Evolutionary conservation across 495 filamentous ascomycete species (phyloP).

Genomic region (Aspergillus bertholletiae): DNA sequence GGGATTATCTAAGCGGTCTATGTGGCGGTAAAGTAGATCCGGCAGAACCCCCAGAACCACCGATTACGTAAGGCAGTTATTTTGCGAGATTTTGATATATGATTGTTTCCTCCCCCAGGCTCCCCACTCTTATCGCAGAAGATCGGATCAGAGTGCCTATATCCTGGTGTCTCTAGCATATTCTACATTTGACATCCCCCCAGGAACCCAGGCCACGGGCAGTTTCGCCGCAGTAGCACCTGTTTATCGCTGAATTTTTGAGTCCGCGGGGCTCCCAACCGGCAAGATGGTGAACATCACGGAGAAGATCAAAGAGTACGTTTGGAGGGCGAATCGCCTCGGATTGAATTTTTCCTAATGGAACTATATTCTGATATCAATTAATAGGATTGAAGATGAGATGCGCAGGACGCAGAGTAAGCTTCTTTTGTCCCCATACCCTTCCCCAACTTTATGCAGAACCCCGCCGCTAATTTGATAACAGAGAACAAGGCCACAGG

Average conservation of each 20-base stretch:
- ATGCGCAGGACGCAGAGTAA: conserved; percentile 97
- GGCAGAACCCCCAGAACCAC: neutral
- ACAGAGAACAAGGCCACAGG: conserved; percentile 98
- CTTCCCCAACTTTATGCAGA: conserved; percentile 13
- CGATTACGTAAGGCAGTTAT: neutral
- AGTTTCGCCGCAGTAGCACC: neutral
- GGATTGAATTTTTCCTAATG: neutral
- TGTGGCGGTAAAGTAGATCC: neutral
- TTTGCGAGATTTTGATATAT: conserved; percentile 5
- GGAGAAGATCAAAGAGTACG: conserved; percentile 98
- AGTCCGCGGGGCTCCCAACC: conserved; percentile 33
- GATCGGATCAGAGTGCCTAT: neutral
- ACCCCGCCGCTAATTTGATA: conserved; percentile 38
- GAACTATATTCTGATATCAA: conserved; percentile 11
- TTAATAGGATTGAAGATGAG: conserved; percentile 93
- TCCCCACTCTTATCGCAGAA: neutral
- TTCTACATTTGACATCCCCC: neutral
- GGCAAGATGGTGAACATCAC: conserved; percentile 98
- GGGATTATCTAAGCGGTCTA: neutral
- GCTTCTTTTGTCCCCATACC: conserved; percentile 11
- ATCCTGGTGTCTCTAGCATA: neutral
- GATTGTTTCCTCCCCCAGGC: neutral
- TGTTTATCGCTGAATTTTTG: conserved; percentile 8
- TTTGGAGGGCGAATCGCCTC: neutral
- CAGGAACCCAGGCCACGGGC: neutral